phyloP scores from a whole-genome alignment of 2,329 filamentous ascomycete species.

The Macrophomina phaseolina region DNA sequence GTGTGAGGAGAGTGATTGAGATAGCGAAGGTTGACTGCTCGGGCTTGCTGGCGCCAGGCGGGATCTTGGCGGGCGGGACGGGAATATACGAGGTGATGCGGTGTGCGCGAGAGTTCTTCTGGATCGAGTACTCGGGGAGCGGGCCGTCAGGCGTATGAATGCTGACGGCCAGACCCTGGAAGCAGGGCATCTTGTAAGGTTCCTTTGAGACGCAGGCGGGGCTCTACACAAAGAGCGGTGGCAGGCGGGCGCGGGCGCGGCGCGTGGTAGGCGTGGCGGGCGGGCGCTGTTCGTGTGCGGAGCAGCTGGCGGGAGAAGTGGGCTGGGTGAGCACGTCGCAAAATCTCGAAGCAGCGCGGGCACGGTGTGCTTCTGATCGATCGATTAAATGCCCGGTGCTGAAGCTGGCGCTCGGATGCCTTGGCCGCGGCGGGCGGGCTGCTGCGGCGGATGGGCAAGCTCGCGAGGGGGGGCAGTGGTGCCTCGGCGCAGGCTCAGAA shows the following conservation, averaged over 20 bases:
- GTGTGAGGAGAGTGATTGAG: constrained; percentile 92
- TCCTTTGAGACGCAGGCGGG: constrained; percentile 11
- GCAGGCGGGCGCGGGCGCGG: constrained; percentile 8
- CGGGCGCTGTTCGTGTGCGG: background rate
- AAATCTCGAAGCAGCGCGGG: constrained; percentile 18
- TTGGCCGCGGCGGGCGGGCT: constrained; percentile 10
- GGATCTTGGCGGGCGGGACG: constrained; percentile 84
- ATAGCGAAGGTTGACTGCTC: constrained; percentile 97
- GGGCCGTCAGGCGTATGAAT: constrained; percentile 84
- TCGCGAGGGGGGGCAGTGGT: background rate
- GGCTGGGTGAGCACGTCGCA: constrained; percentile 4
- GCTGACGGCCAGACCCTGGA: constrained; percentile 98
- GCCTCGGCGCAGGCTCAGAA: constrained; percentile 9
- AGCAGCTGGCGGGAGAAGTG: background rate
- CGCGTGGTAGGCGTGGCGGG: background rate
- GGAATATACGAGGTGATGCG: constrained; percentile 98
- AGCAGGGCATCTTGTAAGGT: constrained; percentile 77
- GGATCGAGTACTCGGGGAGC: constrained; percentile 89
- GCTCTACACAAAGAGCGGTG: constrained; percentile 27
- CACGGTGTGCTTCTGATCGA: constrained; percentile 23
- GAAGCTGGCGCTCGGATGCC: constrained; percentile 25
- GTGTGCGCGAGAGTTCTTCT: constrained; percentile 88
- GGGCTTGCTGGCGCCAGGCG: constrained; percentile 70
- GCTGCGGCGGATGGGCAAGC: constrained; percentile 9
- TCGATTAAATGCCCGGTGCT: constrained; percentile 24